Evolutionary conservation across 768 basidiomycete species (phyloP), one percentile per base, ranked within the genome.

Genomic region (Amanita inopinata): DNA sequence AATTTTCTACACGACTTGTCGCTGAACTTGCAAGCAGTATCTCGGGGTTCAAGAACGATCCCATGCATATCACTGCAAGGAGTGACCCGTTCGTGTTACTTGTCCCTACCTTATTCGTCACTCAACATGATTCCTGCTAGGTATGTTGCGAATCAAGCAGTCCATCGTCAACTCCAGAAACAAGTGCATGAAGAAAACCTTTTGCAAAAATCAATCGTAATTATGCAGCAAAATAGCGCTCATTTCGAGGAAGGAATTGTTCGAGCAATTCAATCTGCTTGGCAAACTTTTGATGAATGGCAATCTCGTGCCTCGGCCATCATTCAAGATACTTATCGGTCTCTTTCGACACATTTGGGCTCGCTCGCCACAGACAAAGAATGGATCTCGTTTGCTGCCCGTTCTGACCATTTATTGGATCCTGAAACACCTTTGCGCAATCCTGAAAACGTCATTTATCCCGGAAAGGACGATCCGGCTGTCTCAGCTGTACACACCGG

Each of bases 171-270:
- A 58, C 77, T 96, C 11, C 75, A 80, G 49, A 88, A 86, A 52
- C 93, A 97, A 64, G 88, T 97, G 33, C 80, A 91, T 62, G 94
- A 96, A 64, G 96, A 99, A 64, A 99, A 99, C 57, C 80, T 92
- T 0, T 78, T 99, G 10, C 94, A 99, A 64, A 99, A 98, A 60
- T 88, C 84, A 2, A 87, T 97, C 55, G 81, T 99, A 56, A 93
- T 99, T 60, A 97, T 94, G 78, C 94, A 99, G 54, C 91, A 93
- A 51, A 94, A 94, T 59, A 87, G 83, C 11, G 94, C 93, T 15
- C 83, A 93, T 58, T 99, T 99, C 53, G 96, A 98, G 61, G 87
- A 90, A 51, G 93, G 92, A 40, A 88, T 99, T 53, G 90, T 99
- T 19, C 85, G 88, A 46, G 80, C 90, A 2, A 76, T 99, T 48